These are phyloP conservation scores for Jackrogersella multiformis DNA, from an alignment of 495 filamentous ascomycete genomes.

Conservation along the genomic window DNA sequence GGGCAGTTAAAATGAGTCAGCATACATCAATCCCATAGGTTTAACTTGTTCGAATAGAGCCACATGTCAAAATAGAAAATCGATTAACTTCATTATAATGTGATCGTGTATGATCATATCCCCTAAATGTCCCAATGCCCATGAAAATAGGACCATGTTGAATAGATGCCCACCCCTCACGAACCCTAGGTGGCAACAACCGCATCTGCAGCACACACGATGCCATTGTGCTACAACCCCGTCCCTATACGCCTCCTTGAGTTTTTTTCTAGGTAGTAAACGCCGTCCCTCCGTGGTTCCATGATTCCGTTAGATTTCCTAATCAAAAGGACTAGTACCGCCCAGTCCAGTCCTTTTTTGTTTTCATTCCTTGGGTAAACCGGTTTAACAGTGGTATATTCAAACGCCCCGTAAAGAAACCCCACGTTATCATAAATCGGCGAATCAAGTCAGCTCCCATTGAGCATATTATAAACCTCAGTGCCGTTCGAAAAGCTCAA, in stretches of 20 bases:
- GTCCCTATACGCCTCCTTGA: constrained; percentile 20
- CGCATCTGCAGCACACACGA: not conserved
- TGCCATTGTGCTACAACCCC: not conserved
- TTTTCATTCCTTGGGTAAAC: constrained; percentile 17
- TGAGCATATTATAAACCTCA: not conserved
- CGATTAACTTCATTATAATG: constrained; percentile 11
- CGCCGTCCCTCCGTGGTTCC: constrained; percentile 13
- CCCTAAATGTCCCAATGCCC: not conserved
- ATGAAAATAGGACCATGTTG: constrained; percentile 19
- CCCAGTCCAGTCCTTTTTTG: constrained; percentile 8
- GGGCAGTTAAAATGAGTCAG: not conserved
- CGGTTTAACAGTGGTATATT: constrained; percentile 34
- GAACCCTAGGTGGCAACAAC: not conserved
- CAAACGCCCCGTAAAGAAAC: constrained; percentile 32
- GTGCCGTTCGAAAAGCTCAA: constrained; percentile 15
- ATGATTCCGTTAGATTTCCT: constrained; percentile 7
- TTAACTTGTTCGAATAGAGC: no score
- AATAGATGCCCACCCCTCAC: constrained; percentile 21
- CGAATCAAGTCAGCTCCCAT: not conserved
- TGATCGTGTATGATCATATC: not conserved
- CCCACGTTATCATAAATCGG: constrained; percentile 8
- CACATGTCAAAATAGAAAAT: not conserved
- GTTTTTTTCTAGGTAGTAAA: constrained; percentile 27
- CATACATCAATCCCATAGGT: not conserved
- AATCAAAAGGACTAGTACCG: constrained; percentile 5